These are phyloP conservation scores for Scenedesmus sp. DNA, from an alignment of 163 green algal genomes.

Conservation along the genomic window DNA sequence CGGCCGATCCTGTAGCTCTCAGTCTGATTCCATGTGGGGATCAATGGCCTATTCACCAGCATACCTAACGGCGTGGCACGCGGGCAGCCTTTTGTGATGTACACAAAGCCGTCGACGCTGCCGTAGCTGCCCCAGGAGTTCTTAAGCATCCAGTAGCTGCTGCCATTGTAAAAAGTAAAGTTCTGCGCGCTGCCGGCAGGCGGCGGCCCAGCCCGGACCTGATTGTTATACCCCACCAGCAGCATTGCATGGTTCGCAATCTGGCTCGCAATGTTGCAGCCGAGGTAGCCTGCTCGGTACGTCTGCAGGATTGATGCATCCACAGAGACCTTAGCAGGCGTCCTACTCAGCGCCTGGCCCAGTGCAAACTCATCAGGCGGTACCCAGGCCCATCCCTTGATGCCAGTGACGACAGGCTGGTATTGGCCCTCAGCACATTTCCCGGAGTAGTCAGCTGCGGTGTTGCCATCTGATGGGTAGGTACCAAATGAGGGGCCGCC, in stretches of 20 bases:
- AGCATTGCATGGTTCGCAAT: conserved; percentile 35
- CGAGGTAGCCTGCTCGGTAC: conserved; percentile 34
- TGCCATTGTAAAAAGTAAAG: conserved; percentile 7
- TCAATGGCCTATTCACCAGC: conserved; percentile 16
- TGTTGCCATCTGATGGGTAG: neutral
- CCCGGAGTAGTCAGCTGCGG: neutral
- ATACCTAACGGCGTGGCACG: neutral
- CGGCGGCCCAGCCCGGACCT: neutral
- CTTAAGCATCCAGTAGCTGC: conserved; percentile 28
- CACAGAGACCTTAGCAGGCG: conserved; percentile 37
- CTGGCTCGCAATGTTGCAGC: conserved; percentile 30
- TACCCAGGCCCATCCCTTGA: conserved; percentile 33
- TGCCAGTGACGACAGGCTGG: conserved; percentile 27
- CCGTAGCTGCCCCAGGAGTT: conserved; percentile 34
- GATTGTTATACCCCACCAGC: conserved; percentile 32
- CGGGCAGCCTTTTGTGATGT: conserved; percentile 33
- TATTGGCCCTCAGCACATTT: conserved; percentile 8
- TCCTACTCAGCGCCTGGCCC: conserved; percentile 14
- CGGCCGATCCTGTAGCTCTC: conserved; percentile 21
- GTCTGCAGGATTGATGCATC: conserved; percentile 33
- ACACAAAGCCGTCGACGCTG: conserved; percentile 45
- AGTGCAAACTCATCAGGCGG: conserved; percentile 5
- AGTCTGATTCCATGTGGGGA: conserved; percentile 9
- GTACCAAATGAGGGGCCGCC: neutral
- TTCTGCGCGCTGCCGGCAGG: neutral